Conservation (phyloP, 2,329 filamentous ascomycete genomes). For the Sclerotinia trifoliorum region DNA sequence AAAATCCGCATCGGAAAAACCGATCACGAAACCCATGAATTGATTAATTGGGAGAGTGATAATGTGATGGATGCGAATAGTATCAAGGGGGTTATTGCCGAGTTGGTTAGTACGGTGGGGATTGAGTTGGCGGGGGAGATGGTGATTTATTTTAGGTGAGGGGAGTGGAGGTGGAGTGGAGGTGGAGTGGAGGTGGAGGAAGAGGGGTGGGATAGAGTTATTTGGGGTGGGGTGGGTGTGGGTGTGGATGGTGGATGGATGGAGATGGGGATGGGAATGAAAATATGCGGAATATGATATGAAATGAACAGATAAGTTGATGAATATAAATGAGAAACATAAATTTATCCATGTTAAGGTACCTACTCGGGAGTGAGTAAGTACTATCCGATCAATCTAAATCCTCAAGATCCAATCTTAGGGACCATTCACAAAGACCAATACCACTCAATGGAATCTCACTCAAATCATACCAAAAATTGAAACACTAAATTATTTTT, state of each 20-base stretch:
- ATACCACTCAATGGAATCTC: neutral
- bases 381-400: no score
- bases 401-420: no score
- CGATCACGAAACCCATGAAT: conserved; percentile 23
- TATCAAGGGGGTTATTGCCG: conserved; percentile 63
- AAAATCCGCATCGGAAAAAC: conserved; percentile 48
- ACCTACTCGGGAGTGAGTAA: no score
- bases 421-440: no score
- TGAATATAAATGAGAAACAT: neutral
- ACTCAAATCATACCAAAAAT: neutral
- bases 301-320: neutral
- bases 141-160: conserved; percentile 1
- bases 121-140: conserved; percentile 49
- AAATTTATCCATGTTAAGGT: no score
- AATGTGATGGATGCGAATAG: conserved; percentile 49
- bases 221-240: no score
- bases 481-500: neutral
- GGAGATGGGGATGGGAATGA: no score
- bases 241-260: no score
- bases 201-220: no score
- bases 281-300: no score
- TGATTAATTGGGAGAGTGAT: conserved; percentile 58
- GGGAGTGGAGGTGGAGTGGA: neutral
- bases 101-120: conserved; percentile 66
- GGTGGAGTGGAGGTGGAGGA: rapidly evolving